phyloP scores from a whole-genome alignment of 352 stramenopile genomes.

The Phytophthora rubi region DNA sequence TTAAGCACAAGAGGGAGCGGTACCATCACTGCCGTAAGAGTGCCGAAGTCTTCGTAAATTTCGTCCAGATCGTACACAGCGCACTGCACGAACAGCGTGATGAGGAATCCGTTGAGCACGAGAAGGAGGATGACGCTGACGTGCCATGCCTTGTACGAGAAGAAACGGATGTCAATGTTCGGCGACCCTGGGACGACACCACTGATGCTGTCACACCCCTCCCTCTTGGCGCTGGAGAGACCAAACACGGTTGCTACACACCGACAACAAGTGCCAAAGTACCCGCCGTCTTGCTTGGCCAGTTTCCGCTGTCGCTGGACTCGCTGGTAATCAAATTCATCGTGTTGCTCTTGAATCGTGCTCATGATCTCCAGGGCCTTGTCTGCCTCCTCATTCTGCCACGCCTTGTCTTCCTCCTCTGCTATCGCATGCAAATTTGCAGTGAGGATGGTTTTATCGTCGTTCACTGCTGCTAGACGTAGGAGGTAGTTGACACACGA shows the following conservation, averaged over 20 bases:
- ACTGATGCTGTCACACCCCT: slow-evolving; percentile 5
- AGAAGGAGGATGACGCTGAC: slow-evolving; percentile 63
- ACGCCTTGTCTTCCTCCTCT: slow-evolving; percentile 27
- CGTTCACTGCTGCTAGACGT: slow-evolving; percentile 34
- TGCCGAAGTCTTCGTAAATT: slow-evolving; percentile 40
- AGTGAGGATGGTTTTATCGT: slow-evolving; percentile 17
- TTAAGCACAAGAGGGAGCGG: slow-evolving; percentile 54
- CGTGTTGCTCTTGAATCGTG: slow-evolving; percentile 30
- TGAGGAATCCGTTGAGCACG: slow-evolving; percentile 69
- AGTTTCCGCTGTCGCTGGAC: slow-evolving; percentile 17
- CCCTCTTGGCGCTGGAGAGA: neutral
- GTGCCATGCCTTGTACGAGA: slow-evolving; percentile 71
- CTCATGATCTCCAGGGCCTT: slow-evolving; percentile 28
- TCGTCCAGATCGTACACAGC: slow-evolving; percentile 52
- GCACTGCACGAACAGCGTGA: slow-evolving; percentile 65
- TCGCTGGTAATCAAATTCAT: slow-evolving; percentile 30
- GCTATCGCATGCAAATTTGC: slow-evolving; percentile 28
- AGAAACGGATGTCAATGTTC: slow-evolving; percentile 45
- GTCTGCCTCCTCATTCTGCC: slow-evolving; percentile 27
- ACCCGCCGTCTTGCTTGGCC: slow-evolving; percentile 1
- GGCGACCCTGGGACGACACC: slow-evolving; percentile 20
- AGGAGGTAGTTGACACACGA: slow-evolving; percentile 46
- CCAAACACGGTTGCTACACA: neutral
- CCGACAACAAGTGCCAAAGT: neutral
- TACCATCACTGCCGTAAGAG: slow-evolving; percentile 36